Base-by-base conservation (phyloP, 176 grass and related monocot species). In the Secale cereale region DNA sequence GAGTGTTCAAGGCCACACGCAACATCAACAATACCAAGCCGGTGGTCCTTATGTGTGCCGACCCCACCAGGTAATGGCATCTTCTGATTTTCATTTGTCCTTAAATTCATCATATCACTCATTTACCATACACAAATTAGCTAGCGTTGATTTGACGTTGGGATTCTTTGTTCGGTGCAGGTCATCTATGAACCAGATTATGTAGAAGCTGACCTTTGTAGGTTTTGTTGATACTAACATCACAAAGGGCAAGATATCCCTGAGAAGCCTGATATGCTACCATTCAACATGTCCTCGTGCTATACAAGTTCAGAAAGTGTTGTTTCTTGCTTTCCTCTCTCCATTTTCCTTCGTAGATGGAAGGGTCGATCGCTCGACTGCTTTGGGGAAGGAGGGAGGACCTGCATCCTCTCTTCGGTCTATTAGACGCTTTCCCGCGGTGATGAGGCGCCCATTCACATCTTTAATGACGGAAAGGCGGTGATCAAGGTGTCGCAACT, bases 21-120 rank as follows among this genome's bases (percentile, higher is more conserved):
- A 67, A 29, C 70, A 14, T 19, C 48, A 1, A 26, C 70, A 26
- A 23, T 62, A 2, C 19, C 70, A 97, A 90, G 78, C 86, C 77
- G 71, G 30, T 86, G 0, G 81, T 94, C 78, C 95, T 97, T 86
- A 92, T 97, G 92, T 97, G 90, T 81, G 64, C 73, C 70, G 95
- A 97, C 68, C 90, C 90, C 4, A 94, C 86, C 45, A 94, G 81
- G 15, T 50, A 50, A 50, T 50, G 5, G 4, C 15, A 7, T 23
- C 79, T 35, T 26, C 1, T 29, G 7, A 1, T 71, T 41, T 22
- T 40, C 9, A 70, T 70, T 69, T 39, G 10, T 26, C 78, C n/a
- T 63, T 37, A 50, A 23, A 36, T 23, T 70, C n/a, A 73, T 17
- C 40, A 6, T 10, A 14, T 17, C 71, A 54, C 27, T 17, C 45